Evolutionary conservation across 441 rosid species (phyloP), one percentile per base, ranked within the genome.

Genomic region (Erysimum cheiri): DNA sequence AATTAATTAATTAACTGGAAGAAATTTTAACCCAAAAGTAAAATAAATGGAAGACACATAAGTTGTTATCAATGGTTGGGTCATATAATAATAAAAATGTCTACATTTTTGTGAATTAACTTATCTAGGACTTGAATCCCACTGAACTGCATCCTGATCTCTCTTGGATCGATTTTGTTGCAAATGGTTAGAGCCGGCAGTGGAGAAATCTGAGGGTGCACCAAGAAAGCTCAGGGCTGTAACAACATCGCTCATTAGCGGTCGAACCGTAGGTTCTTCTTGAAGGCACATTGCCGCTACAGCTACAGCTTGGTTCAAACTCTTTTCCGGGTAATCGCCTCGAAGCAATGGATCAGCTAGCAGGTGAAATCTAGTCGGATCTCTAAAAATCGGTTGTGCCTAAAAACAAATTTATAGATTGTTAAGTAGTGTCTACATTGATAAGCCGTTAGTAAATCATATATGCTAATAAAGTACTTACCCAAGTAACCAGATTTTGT

Each of bases 401-500:
- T 91, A n/a, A 82, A 60, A 4, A 60, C 32, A 59, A 19, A 63
- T 24, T 14, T 40, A 4, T 48, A 48, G 4, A 19, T 22, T 28
- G 4, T 14, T 50, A 26, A 14, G 10, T 19, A 19, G 43, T 17
- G 26, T 39, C 17, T 56, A 67, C 15, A 32, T 22, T 32, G 1
- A 33, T 32, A 24, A 46, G 3, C 10, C 19, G 3, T 48, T 33
- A 28, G 9, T 29, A 8, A 33, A 37, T 28, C 54, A 17, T 15
- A 47, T 12, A 40, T 28, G 52, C 13, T 47, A 3, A 36, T 17
- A 15, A 43, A 55, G 3, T 26, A 72, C 66, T 84, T 76, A 90
- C 94, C 96, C 96, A 93, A 44, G 93, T 79, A 64, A 89, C 87
- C 2, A 93, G 87, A 77, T 91, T 93, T 80, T 93, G 97, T 50